Percentiles rank a stretch among this genome's conserved stretches.
Conservation (phyloP, 2,329 filamentous ascomycete genomes). For the Graphiopsis chlorocephala region DNA sequence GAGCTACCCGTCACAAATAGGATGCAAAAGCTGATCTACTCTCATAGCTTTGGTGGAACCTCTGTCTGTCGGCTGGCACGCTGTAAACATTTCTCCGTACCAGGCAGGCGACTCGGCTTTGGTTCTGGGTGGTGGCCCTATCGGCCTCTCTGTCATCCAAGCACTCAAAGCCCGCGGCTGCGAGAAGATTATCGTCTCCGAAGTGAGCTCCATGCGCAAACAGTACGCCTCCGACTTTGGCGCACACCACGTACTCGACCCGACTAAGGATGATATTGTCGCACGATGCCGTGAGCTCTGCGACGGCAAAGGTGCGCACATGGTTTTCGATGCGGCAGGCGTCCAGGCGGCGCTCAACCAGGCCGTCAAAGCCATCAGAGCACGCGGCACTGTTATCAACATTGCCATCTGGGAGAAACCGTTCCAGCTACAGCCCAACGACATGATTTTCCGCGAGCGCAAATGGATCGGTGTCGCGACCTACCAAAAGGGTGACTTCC, state of each 20-base stretch:
- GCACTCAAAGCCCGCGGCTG: constrained; percentile 43
- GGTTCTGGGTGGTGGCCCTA: constrained; percentile 54
- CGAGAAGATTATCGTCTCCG: constrained; percentile 53
- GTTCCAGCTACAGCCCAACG: constrained; percentile 49
- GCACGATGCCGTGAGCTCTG: constrained; percentile 43
- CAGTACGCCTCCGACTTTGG: constrained; percentile 52
- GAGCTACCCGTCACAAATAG: not conserved
- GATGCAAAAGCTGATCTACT: not conserved
- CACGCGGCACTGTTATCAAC: constrained; percentile 53
- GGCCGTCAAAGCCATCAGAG: constrained; percentile 49
- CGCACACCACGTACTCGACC: constrained; percentile 52
- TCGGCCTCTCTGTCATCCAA: constrained; percentile 52
- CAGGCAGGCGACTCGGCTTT: constrained; percentile 47
- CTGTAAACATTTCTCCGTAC: constrained; percentile 51
- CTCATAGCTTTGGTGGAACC: constrained; percentile 52
- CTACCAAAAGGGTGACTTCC: constrained; percentile 52
- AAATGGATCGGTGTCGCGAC: constrained; percentile 54
- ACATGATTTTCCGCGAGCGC: constrained; percentile 52
- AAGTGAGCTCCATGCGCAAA: constrained; percentile 48
- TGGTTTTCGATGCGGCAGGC: constrained; percentile 54
- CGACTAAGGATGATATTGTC: constrained; percentile 49
- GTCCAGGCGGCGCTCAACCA: constrained; percentile 51
- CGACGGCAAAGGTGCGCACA: constrained; percentile 47
- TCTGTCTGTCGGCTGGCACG: constrained; percentile 56
- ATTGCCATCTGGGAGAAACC: constrained; percentile 57